A percentile compares a stretch with the other conserved stretches of the same genome.
Evolutionary conservation across 2,329 filamentous ascomycete species (phyloP).

Genomic region (Elsinoe perseae): DNA sequence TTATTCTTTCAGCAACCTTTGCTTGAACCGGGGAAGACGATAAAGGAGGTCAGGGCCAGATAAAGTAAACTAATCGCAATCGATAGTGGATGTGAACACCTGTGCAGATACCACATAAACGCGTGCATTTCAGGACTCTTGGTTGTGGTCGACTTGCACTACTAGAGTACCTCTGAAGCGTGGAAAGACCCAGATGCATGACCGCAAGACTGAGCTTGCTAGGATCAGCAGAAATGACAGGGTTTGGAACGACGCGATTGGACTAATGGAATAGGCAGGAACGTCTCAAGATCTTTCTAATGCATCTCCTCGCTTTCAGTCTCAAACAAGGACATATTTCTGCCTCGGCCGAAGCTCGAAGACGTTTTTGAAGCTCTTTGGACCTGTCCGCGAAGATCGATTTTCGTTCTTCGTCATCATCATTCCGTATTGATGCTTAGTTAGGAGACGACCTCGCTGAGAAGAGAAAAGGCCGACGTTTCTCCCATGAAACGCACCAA

Average conservation of each 20-base stretch:
- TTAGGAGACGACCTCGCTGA: constrained; percentile 3
- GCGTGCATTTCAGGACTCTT: not conserved
- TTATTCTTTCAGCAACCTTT: not conserved
- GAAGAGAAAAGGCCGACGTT: constrained; percentile 9
- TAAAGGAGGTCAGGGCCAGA: not conserved
- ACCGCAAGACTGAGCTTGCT: not conserved
- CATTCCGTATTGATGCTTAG: not conserved
- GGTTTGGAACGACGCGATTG: not conserved
- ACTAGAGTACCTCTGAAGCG: not conserved
- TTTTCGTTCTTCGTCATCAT: not conserved
- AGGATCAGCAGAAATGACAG: not conserved
- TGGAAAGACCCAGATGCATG: not conserved
- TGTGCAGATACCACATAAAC: not conserved
- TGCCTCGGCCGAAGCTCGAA: constrained; percentile 7
- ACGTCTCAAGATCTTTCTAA: not conserved
- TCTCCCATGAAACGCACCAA: constrained; percentile 11
- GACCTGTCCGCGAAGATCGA: not conserved
- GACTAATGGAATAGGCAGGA: not conserved
- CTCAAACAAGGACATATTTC: constrained; percentile 1
- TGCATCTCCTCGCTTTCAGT: not conserved
- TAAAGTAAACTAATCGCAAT: not conserved
- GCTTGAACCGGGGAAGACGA: not conserved
- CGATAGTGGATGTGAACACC: not conserved
- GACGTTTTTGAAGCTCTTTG: not conserved
- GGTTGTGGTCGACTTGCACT: not conserved